A percentile compares a stretch with the other conserved stretches of the same genome.
phyloP scores from a whole-genome alignment of 768 basidiomycete genomes.

The Cystofilobasidium ferigula region DNA sequence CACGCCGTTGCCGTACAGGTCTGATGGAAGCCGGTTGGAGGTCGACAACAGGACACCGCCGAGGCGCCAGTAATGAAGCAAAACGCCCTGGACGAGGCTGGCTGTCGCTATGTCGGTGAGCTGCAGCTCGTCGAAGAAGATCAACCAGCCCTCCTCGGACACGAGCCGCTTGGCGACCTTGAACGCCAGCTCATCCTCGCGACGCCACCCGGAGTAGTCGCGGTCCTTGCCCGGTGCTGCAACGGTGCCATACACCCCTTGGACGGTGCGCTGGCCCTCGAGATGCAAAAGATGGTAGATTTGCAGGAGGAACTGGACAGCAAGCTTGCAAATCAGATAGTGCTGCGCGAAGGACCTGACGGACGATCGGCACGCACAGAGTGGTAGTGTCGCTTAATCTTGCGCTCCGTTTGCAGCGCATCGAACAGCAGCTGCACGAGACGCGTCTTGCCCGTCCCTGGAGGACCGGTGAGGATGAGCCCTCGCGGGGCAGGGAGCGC shows the following conservation, averaged over 20 bases:
- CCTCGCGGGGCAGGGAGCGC: constrained; percentile 6
- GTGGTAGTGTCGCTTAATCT: constrained; percentile 21
- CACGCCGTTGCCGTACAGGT: constrained; percentile 23
- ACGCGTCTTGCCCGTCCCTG: constrained; percentile 21
- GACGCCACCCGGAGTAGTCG: neutral
- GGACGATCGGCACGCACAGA: constrained; percentile 2
- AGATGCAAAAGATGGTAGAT: constrained; percentile 23
- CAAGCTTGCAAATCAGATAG: neutral
- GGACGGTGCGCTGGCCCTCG: neutral
- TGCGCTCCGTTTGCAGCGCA: constrained; percentile 4
- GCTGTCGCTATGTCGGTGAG: constrained; percentile 19
- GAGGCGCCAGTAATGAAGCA: constrained; percentile 16
- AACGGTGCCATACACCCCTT: neutral
- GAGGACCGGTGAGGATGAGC: constrained; percentile 16
- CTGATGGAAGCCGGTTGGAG: constrained; percentile 21
- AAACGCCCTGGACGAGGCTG: constrained; percentile 13
- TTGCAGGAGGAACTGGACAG: constrained; percentile 16
- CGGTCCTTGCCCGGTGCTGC: neutral
- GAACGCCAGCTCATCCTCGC: constrained; percentile 23
- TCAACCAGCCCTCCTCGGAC: constrained; percentile 18
- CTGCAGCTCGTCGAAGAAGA: constrained; percentile 14
- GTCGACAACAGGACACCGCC: constrained; percentile 25
- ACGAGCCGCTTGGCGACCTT: constrained; percentile 21
- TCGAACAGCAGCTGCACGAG: constrained; percentile 23
- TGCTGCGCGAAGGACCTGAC: neutral